These are phyloP conservation scores for Tilletia walkeri DNA, from an alignment of 1,284 basidiomycete species.

Conservation along the genomic window DNA sequence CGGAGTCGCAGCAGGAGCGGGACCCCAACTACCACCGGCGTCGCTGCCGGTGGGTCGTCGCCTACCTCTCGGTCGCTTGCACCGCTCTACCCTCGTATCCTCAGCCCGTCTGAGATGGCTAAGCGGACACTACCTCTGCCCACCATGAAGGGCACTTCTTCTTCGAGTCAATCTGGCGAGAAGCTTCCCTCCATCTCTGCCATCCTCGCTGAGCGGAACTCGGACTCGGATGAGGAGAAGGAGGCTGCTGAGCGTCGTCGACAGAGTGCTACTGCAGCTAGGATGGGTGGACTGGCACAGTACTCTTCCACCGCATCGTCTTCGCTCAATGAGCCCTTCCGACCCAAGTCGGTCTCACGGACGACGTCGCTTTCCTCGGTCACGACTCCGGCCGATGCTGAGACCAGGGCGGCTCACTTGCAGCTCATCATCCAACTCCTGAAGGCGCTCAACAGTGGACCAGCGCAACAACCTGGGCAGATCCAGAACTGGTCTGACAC, in stretches of 20 bases:
- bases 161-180: not conserved
- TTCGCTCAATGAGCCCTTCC: not conserved
- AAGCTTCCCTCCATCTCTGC: constrained; percentile 2
- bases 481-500: not conserved
- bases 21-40: not conserved
- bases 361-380: not conserved
- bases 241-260: not conserved
- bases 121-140: constrained; percentile 8
- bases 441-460: constrained; percentile 7
- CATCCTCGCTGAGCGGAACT: constrained; percentile 1
- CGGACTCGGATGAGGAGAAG: constrained; percentile 2
- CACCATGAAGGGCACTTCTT: not conserved
- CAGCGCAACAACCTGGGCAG: no score
- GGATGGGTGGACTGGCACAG: not conserved
- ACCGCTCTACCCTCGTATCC: constrained; percentile 5
- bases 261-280: not conserved
- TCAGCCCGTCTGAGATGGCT: constrained; percentile 8
- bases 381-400: not conserved
- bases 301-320: no score
- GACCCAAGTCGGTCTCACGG: not conserved
- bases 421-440: constrained; percentile 12
- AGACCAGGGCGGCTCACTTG: constrained; percentile 7
- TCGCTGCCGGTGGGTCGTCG: not conserved
- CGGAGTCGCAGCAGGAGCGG: constrained; percentile 2
- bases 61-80: not conserved